These are phyloP conservation scores for Euphorbia schlechtendalii DNA, from an alignment of 441 rosid genomes.

Conservation along the genomic window DNA sequence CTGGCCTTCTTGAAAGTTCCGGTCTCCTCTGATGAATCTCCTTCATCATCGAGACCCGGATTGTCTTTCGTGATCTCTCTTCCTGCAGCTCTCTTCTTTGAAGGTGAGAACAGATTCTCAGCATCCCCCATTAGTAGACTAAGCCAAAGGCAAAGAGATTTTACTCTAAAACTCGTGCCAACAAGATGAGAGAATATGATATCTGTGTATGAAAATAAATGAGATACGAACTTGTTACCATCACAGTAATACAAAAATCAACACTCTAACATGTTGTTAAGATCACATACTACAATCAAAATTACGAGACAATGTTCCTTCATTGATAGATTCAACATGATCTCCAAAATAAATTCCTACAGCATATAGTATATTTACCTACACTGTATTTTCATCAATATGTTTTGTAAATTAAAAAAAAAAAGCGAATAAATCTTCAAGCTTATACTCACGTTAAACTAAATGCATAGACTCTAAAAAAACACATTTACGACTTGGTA, in stretches of 20 bases:
- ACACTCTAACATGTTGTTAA: neutral
- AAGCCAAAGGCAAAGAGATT: constrained; percentile 10
- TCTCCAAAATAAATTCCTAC: neutral
- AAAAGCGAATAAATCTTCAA: neutral
- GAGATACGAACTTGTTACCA: neutral
- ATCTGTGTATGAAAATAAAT: constrained; percentile 21
- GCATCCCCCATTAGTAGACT: constrained; percentile 57
- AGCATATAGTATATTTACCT: neutral
- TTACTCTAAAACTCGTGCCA: neutral
- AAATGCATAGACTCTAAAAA: neutral
- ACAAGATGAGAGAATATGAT: constrained; percentile 1
- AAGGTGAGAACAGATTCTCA: constrained; percentile 56
- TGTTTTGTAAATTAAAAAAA: neutral
- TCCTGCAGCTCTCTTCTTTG: constrained; percentile 88
- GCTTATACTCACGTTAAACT: neutral
- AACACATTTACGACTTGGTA: neutral
- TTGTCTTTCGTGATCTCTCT: constrained; percentile 72
- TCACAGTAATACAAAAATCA: neutral
- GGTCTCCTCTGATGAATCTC: constrained; percentile 47
- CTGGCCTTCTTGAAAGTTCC: constrained; percentile 83
- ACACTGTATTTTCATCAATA: neutral
- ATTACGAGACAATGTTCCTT: neutral
- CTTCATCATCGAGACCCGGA: constrained; percentile 88
- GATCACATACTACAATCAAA: neutral
- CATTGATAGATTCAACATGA: neutral